These are phyloP conservation scores for Periconia sp. DNA, from an alignment of 2,329 filamentous ascomycete species.

Conservation along the genomic window DNA sequence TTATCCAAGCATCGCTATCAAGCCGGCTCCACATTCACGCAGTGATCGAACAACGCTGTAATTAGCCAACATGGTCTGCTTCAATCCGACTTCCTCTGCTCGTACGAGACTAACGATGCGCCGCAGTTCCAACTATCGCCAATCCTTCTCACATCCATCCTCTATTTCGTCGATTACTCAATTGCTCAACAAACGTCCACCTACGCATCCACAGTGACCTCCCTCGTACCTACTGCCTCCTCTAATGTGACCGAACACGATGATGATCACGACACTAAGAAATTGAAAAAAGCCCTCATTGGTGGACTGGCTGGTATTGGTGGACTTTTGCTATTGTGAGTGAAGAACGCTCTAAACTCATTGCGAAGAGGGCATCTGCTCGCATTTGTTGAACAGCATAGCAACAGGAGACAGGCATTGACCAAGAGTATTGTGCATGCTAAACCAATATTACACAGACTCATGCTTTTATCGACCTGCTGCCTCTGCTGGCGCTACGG, in stretches of 20 bases:
- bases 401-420: too few relatives aligned
- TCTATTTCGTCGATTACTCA: slow-evolving; percentile 17
- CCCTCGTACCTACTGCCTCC: too few relatives aligned
- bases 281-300: not conserved
- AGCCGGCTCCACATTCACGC: slow-evolving; percentile 19
- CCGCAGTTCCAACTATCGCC: slow-evolving; percentile 50
- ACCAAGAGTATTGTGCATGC: too few relatives aligned
- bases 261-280: too few relatives aligned
- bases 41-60: slow-evolving; percentile 12
- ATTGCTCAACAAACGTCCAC: slow-evolving; percentile 52
- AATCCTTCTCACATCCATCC: slow-evolving; percentile 20
- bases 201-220: too few relatives aligned
- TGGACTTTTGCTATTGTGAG: slow-evolving; percentile 7
- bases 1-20: slow-evolving; percentile 11
- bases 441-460: not conserved
- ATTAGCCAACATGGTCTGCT: slow-evolving; percentile 18
- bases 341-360: too few relatives aligned
- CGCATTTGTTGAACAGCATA: too few relatives aligned
- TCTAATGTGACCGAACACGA: too few relatives aligned
- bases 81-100: too few relatives aligned
- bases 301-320: slow-evolving; percentile 4
- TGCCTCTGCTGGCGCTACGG: slow-evolving; percentile 3
- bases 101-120: too few relatives aligned
- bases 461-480: not conserved
- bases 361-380: too few relatives aligned